A percentile compares a stretch with the other conserved stretches of the same genome.
phyloP scores from a whole-genome alignment of 495 filamentous ascomycete species.

The Thozetella sp. region DNA sequence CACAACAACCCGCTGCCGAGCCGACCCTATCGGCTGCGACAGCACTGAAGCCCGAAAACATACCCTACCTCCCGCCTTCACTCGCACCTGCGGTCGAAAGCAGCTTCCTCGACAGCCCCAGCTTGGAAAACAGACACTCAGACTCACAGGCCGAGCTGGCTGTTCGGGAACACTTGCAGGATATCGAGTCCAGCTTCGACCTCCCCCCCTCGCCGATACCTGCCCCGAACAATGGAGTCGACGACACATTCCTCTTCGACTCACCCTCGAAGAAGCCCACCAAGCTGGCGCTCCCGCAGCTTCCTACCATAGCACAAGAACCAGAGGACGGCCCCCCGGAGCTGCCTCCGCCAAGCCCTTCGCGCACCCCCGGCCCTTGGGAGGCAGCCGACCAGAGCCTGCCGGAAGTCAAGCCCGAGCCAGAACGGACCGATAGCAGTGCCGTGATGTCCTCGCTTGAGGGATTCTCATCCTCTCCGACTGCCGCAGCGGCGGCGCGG shows the following conservation, averaged over 20 bases:
- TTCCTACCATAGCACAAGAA: constrained; percentile 9
- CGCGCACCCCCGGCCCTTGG: constrained; percentile 15
- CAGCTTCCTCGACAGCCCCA: constrained; percentile 44
- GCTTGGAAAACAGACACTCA: constrained; percentile 31
- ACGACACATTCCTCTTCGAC: constrained; percentile 71
- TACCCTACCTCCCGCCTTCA: constrained; percentile 20
- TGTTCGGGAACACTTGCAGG: constrained; percentile 65
- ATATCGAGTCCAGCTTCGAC: constrained; percentile 87
- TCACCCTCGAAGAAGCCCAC: constrained; percentile 31
- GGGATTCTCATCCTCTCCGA: constrained; percentile 66
- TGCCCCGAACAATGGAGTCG: constrained; percentile 41
- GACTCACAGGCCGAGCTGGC: constrained; percentile 48
- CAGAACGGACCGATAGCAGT: constrained; percentile 32
- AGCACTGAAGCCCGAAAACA: constrained; percentile 21
- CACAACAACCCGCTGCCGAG: no score
- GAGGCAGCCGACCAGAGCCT: constrained; percentile 18
- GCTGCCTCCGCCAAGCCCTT: constrained; percentile 15
- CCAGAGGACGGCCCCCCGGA: constrained; percentile 19
- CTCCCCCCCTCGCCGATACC: constrained; percentile 52
- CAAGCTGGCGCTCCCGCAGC: constrained; percentile 8
- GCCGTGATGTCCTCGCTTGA: constrained; percentile 62
- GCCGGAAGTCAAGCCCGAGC: constrained; percentile 15
- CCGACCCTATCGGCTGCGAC: no score
- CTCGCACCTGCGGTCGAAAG: constrained; percentile 25
- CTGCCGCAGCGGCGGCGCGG: constrained; percentile 62